Evolutionary conservation across 495 filamentous ascomycete species (phyloP).

Genomic region (Podospora tetraspora): DNA sequence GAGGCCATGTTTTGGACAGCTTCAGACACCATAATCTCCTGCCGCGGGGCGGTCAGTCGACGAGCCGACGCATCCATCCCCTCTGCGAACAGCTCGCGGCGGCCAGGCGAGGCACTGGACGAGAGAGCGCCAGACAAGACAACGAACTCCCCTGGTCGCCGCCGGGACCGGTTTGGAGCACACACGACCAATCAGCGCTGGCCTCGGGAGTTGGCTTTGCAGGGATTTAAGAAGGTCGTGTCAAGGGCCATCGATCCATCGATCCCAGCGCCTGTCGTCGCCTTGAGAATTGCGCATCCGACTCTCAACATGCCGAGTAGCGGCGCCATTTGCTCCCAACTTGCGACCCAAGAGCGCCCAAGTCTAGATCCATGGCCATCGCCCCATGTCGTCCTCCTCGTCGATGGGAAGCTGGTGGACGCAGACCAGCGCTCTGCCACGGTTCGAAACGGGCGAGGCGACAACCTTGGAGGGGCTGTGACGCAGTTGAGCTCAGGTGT

Average conservation of each 20-base stretch:
- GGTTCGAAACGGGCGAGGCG: not conserved
- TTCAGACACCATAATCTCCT: conserved; percentile 13
- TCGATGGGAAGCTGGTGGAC: not conserved
- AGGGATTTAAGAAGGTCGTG: conserved; percentile 17
- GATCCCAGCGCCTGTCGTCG: not conserved
- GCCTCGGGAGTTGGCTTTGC: conserved; percentile 12
- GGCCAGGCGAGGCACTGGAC: conserved; percentile 23
- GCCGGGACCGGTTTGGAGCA: conserved; percentile 19
- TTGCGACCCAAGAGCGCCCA: conserved; percentile 17
- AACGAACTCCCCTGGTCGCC: conserved; percentile 19
- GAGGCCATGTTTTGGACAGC: conserved; percentile 12
- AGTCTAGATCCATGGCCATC: not conserved
- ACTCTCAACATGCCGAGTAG: not conserved
- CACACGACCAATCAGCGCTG: conserved; percentile 25
- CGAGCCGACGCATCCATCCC: conserved; percentile 17
- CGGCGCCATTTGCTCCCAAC: not conserved
- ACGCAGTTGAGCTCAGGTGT: not conserved
- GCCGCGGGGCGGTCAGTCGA: conserved; percentile 12
- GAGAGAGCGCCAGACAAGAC: conserved; percentile 32
- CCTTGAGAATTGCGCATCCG: not conserved
- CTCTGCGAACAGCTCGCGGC: conserved; percentile 11
- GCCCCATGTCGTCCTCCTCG: not conserved
- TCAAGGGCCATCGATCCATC: not conserved
- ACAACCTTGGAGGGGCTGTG: not conserved
- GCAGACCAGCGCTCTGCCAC: not conserved